A percentile compares a stretch with the other conserved stretches of the same genome.
Conservation (phyloP, 2,329 filamentous ascomycete genomes). For the Pseudogymnoascus sp. region DNA sequence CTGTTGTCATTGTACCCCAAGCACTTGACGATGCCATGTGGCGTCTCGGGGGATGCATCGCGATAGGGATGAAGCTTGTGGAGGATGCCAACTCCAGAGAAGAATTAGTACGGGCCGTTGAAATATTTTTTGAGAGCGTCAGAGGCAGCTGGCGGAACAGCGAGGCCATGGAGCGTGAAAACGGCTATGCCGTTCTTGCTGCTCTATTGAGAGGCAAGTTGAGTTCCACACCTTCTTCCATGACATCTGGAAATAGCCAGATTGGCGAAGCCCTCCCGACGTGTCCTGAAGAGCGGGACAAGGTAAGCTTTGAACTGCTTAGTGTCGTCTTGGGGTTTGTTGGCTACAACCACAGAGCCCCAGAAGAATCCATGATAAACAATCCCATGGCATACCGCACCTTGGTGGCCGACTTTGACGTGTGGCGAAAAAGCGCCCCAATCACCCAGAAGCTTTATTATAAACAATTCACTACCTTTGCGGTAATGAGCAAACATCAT, state of each 20-base stretch:
- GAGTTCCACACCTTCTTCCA: slow-evolving; percentile 32
- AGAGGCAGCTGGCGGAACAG: slow-evolving; percentile 94
- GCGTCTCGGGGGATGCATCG: slow-evolving; percentile 85
- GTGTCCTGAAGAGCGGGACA: slow-evolving; percentile 46
- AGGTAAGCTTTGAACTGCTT: slow-evolving; percentile 57
- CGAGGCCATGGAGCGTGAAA: slow-evolving; percentile 94
- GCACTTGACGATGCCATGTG: slow-evolving; percentile 87
- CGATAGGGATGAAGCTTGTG: slow-evolving; percentile 75
- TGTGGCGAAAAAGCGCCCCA: slow-evolving; percentile 75
- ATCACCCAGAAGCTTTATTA: slow-evolving; percentile 86
- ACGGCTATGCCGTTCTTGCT: slow-evolving; percentile 83
- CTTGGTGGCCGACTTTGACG: slow-evolving; percentile 83
- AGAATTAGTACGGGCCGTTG: slow-evolving; percentile 66
- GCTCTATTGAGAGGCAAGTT: slow-evolving; percentile 79
- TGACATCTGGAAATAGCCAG: slow-evolving; percentile 28
- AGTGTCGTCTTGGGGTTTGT: slow-evolving; percentile 76
- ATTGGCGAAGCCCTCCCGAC: slow-evolving; percentile 33
- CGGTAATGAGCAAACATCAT: slow-evolving; percentile 82
- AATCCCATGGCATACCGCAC: slow-evolving; percentile 93
- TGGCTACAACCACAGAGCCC: slow-evolving; percentile 73
- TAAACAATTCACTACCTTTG: slow-evolving; percentile 82
- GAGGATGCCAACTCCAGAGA: slow-evolving; percentile 66
- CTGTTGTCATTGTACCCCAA: slow-evolving; percentile 72
- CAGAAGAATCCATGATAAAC: slow-evolving; percentile 84
- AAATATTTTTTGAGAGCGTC: slow-evolving; percentile 79